These are phyloP conservation scores for Corylus americana DNA, from an alignment of 306 rosid species.

Conservation along the genomic window DNA sequence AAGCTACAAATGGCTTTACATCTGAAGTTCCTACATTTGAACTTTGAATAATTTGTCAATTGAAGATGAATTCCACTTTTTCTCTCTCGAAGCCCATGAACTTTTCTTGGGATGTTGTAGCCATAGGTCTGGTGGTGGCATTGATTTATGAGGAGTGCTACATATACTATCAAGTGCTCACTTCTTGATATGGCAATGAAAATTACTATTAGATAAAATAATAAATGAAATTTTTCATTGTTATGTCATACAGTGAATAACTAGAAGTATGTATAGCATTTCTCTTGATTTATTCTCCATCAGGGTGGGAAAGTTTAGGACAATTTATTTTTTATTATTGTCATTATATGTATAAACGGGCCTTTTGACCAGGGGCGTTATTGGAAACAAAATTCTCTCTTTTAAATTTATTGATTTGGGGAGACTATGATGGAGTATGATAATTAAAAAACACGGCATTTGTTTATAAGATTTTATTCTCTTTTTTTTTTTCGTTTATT, in stretches of 20 bases:
- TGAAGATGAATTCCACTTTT: background rate
- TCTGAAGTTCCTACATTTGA: constrained; percentile 81
- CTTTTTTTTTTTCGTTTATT: background rate
- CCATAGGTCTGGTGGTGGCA: background rate
- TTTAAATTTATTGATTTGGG: background rate
- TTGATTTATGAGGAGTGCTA: background rate
- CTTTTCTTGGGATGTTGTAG: background rate
- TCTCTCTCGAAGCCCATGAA: background rate
- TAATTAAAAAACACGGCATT: background rate
- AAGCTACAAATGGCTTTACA: constrained; percentile 50
- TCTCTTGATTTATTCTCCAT: background rate
- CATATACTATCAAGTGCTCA: no score
- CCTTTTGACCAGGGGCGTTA: no score
- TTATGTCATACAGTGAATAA: no score
- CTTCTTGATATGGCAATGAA: no score
- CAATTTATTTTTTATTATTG: background rate
- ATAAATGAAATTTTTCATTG: no score
- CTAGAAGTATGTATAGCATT: no score
- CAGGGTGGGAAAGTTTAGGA: background rate
- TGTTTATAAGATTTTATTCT: background rate
- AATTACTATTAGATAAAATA: no score
- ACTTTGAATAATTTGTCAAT: constrained; percentile 38
- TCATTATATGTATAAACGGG: background rate
- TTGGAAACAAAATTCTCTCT: no score
- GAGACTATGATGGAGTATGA: background rate